A percentile compares a stretch with the other conserved stretches of the same genome.
These are phyloP conservation scores for Hyaloscypha bicolor DNA, from an alignment of 495 filamentous ascomycete species.

Conservation along the genomic window DNA sequence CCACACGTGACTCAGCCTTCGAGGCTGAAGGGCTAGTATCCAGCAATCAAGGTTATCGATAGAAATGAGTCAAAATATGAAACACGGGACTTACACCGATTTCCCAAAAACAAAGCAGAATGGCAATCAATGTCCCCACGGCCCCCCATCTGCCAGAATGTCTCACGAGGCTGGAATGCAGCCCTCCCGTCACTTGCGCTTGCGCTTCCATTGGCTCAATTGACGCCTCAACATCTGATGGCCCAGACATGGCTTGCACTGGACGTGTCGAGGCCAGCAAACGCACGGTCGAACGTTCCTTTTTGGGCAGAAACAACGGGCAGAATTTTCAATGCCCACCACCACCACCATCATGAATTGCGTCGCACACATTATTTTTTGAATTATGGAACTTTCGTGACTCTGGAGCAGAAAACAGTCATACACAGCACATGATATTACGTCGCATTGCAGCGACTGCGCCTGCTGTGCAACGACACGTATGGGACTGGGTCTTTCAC, in stretches of 20 bases:
- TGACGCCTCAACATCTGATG: constrained; percentile 11
- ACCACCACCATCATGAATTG: background rate
- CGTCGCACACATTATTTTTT: background rate
- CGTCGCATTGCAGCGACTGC: constrained; percentile 13
- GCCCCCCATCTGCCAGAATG: background rate
- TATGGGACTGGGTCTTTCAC: constrained; percentile 21
- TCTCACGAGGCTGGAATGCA: constrained; percentile 20
- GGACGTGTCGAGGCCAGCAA: constrained; percentile 17
- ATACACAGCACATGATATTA: constrained; percentile 9
- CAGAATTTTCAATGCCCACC: constrained; percentile 13
- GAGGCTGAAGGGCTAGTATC: background rate
- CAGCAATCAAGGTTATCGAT: constrained; percentile 5
- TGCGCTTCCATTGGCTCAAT: constrained; percentile 12
- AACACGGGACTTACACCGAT: background rate
- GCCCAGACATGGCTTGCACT: background rate
- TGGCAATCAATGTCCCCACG: background rate
- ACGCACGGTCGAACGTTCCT: background rate
- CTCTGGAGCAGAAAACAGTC: background rate
- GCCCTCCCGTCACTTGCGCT: constrained; percentile 2
- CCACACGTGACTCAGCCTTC: constrained; percentile 16
- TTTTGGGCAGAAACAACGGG: constrained; percentile 9
- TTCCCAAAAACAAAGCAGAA: background rate
- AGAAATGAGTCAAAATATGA: constrained; percentile 2
- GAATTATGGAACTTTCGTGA: background rate
- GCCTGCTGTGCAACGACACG: constrained; percentile 27